phyloP scores from a whole-genome alignment of 2,329 filamentous ascomycete genomes.

The Neophaeococcomyces mojaviensis region DNA sequence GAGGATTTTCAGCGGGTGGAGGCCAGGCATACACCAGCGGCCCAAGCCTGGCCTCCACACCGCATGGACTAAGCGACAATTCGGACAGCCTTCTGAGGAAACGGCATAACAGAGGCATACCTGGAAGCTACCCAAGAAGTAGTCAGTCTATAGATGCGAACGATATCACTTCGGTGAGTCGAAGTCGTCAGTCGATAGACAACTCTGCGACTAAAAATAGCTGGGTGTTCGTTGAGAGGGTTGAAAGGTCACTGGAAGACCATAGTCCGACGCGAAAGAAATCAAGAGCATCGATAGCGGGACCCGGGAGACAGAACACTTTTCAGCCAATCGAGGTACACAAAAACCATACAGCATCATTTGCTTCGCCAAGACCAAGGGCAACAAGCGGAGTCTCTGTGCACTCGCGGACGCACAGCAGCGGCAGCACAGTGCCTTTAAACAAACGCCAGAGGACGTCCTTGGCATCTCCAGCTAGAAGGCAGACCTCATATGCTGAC shows the following conservation, averaged over 20 bases:
- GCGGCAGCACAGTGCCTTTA: not conserved
- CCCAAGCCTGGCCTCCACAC: slow-evolving; percentile 17
- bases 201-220: slow-evolving; percentile 15
- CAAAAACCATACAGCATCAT: slow-evolving; percentile 32
- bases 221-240: slow-evolving; percentile 6
- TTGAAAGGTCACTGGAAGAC: slow-evolving; percentile 21
- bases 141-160: slow-evolving; percentile 32
- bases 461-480: slow-evolving; percentile 10
- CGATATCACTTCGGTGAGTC: slow-evolving; percentile 34
- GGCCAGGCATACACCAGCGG: slow-evolving; percentile 62
- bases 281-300: slow-evolving; percentile 14
- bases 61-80: slow-evolving; percentile 22
- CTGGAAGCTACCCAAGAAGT: slow-evolving; percentile 15
- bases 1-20: slow-evolving; percentile 79
- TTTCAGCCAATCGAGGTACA: not conserved
- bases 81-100: slow-evolving; percentile 24
- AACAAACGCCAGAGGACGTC: slow-evolving; percentile 11
- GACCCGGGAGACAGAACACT: not conserved
- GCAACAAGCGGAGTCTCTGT: not conserved
- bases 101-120: slow-evolving; percentile 14
- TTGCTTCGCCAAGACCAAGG: slow-evolving; percentile 19
- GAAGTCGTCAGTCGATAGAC: slow-evolving; percentile 37
- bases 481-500: not conserved
- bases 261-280: slow-evolving; percentile 23
- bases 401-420: slow-evolving; percentile 7